These are phyloP conservation scores for Amyloporia xantha DNA, from an alignment of 768 basidiomycete species.

Conservation along the genomic window DNA sequence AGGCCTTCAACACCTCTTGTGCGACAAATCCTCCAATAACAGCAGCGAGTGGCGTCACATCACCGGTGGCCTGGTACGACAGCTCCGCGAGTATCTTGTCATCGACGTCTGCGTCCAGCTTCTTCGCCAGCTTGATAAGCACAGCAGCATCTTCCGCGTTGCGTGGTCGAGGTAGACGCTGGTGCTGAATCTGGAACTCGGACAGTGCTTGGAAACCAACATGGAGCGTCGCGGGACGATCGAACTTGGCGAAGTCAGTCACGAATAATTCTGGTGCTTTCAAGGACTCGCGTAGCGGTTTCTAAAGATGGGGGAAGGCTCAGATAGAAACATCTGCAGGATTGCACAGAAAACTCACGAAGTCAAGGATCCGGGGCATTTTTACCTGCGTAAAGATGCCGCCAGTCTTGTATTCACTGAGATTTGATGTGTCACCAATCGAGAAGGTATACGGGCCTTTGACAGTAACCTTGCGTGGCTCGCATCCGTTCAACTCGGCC, in stretches of 20 bases:
- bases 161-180: conserved; percentile 74
- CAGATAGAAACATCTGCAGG: conserved; percentile 2
- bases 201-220: conserved; percentile 93
- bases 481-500: conserved; percentile 83
- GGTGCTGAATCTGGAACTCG: conserved; percentile 57
- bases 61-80: conserved; percentile 86
- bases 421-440: conserved; percentile 82
- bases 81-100: conserved; percentile 81
- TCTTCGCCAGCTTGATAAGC: conserved; percentile 74
- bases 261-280: conserved; percentile 81
- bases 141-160: conserved; percentile 72
- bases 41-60: conserved; percentile 84
- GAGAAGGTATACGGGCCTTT: conserved; percentile 98
- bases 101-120: conserved; percentile 66
- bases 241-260: conserved; percentile 96
- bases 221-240: conserved; percentile 85
- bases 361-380: conserved; percentile 95
- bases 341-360: conserved; percentile 49
- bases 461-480: conserved; percentile 86
- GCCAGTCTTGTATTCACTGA: conserved; percentile 75
- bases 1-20: conserved; percentile 95
- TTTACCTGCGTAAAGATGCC: conserved; percentile 98
- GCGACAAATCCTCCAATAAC: conserved; percentile 97
- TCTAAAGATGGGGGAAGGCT: conserved; percentile 40
- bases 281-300: conserved; percentile 86